phyloP scores from a whole-genome alignment of 2,329 filamentous ascomycete genomes.

The Aspergillus texensis region DNA sequence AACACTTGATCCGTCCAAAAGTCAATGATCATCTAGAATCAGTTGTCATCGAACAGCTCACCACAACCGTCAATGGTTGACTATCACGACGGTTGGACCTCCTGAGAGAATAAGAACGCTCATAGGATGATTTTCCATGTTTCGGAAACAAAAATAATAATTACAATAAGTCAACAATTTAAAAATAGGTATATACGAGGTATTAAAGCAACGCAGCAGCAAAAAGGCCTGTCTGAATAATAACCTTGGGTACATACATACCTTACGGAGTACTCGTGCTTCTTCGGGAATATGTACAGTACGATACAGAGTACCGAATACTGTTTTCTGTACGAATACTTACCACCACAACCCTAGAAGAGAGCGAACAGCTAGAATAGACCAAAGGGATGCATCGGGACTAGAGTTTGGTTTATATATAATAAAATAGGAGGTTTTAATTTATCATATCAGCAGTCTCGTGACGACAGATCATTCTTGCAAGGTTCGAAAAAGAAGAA shows the following conservation, averaged over 20 bases:
- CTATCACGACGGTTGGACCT: conserved; percentile 1
- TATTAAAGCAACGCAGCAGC: background rate
- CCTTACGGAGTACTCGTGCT: background rate
- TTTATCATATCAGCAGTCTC: background rate
- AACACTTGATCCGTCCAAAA: conserved; percentile 24
- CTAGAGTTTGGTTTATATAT: background rate
- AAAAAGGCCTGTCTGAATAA: background rate
- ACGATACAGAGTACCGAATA: background rate
- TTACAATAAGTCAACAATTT: background rate
- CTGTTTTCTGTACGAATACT: background rate
- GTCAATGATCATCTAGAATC: conserved; percentile 21
- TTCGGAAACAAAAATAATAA: background rate
- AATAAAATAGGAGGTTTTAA: background rate
- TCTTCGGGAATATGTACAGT: background rate
- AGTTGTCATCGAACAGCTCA: conserved; percentile 25
- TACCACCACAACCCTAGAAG: background rate
- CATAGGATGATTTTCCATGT: background rate
- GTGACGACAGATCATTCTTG: background rate
- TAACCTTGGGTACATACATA: background rate
- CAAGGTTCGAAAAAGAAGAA: background rate
- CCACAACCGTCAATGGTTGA: conserved; percentile 14
- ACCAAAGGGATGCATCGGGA: conserved; percentile 1
- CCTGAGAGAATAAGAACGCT: background rate
- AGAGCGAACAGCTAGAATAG: background rate
- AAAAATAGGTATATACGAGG: background rate